Conservation (phyloP, 2,329 filamentous ascomycete genomes). For the Fusarium sp. region DNA sequence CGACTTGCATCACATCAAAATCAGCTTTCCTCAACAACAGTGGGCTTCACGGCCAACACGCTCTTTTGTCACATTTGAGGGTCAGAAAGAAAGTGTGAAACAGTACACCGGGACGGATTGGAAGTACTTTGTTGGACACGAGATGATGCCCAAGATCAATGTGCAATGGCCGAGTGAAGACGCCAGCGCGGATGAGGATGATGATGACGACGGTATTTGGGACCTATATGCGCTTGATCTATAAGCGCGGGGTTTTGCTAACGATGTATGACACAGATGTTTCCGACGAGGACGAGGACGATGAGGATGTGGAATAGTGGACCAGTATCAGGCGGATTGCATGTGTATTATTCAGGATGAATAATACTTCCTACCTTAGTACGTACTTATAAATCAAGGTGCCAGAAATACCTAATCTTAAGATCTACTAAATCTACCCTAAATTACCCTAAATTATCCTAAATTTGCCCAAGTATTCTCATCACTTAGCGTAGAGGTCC, state of each 20-base stretch:
- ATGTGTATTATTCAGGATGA: background rate
- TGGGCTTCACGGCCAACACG: constrained; percentile 25
- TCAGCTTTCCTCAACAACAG: constrained; percentile 44
- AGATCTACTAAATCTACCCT: background rate
- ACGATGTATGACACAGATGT: constrained; percentile 20
- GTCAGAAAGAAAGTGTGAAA: background rate
- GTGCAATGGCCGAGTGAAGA: constrained; percentile 20
- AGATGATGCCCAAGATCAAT: constrained; percentile 38
- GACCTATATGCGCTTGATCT: constrained; percentile 43
- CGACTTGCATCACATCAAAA: constrained; percentile 47
- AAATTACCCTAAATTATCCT: background rate
- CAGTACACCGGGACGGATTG: constrained; percentile 50
- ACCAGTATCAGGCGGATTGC: background rate
- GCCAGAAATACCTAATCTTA: background rate
- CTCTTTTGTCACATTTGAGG: constrained; percentile 25
- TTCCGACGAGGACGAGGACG: constrained; percentile 7
- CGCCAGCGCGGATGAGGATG: constrained; percentile 20
- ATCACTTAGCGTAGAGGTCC: too few relatives aligned
- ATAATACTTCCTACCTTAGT: too few relatives aligned
- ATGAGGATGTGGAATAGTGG: background rate
- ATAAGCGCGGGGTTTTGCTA: constrained; percentile 28
- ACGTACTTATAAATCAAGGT: too few relatives aligned
- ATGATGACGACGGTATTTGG: constrained; percentile 43
- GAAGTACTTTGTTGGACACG: constrained; percentile 46
- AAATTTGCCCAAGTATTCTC: background rate